Base-by-base conservation (phyloP, 2,329 filamentous ascomycete genomes). In the Helotiales sp. region DNA sequence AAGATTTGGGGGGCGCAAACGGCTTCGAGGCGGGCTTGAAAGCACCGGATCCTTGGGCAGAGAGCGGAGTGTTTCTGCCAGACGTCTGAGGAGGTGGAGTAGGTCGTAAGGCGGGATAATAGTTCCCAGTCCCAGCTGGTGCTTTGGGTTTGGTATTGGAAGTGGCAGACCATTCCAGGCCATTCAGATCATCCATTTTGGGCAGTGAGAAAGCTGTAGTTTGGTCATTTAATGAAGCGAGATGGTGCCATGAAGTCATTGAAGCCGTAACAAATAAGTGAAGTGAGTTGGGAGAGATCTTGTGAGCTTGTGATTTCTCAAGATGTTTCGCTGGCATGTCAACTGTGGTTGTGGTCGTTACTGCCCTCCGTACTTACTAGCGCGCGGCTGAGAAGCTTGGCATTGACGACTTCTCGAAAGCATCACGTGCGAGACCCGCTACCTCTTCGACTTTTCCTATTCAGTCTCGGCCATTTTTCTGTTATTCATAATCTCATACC, bases 141-240 rank as follows among this genome's bases (percentile, higher is more conserved):
- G 74, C 71, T 70, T 81, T 79, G 73, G 70, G 62, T 56, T 67
- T 70, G 67, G 71, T 60, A 61, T 68, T 67, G 60, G 71, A 65
- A 42, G 61, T 61, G 49, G 76, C 67, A 51, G 81, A 81, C 83
- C 83, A 87, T 72, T 81, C 81, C 66, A 87, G 76, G 63, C 81
- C 79, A 48, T 81, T 79, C 49, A 87, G 79, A 73, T 87, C 83
- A 65, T 87, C 81, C 84, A 87, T 87, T 56, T 69, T 75, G 54
- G 29, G 13, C 3, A 12, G n/a, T 33, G 6, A 29, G 27, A 49
- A 22, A 44, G 27, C 15, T 46, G 29, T 47, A 51, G 46, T 27
- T 57, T 36, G 49, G 22, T 52, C 55, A 63, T 65, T 55, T 40
- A 63, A 51, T 15, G 29, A 47, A 36, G 17, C 30, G 49, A 42